phyloP scores from a whole-genome alignment of 176 grass and related monocot species.

The Canna indica region DNA sequence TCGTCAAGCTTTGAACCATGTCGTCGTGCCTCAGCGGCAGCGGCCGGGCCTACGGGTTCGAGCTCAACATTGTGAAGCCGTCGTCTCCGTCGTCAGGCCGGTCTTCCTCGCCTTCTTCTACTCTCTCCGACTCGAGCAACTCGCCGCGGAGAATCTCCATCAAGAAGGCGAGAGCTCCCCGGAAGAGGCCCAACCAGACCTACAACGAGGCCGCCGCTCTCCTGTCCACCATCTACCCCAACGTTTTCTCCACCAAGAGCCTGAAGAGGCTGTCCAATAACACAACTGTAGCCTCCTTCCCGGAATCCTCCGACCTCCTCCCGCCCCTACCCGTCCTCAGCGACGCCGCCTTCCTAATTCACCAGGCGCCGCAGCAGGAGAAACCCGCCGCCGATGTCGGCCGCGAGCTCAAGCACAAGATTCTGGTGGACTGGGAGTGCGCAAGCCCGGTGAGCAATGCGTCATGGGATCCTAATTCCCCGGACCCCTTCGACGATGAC shows the following conservation, averaged over 20 bases:
- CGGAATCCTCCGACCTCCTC: slow-evolving; percentile 5
- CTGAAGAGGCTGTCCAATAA: background rate
- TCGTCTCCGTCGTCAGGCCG: slow-evolving; percentile 1
- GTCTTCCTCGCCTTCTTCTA: slow-evolving; percentile 7
- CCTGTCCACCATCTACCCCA: slow-evolving; percentile 17
- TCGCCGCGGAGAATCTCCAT: slow-evolving; percentile 1
- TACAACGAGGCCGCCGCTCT: slow-evolving; percentile 19
- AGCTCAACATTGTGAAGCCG: slow-evolving; percentile 13
- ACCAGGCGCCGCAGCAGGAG: background rate
- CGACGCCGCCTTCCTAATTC: slow-evolving; percentile 12
- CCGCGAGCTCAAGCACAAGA: slow-evolving; percentile 2
- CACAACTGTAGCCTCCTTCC: background rate
- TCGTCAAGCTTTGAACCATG: background rate
- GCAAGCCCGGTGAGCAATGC: slow-evolving; percentile 10
- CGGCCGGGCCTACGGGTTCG: slow-evolving; percentile 10
- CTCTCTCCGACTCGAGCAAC: slow-evolving; percentile 13
- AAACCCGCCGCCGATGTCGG: background rate
- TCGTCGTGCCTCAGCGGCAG: slow-evolving; percentile 10
- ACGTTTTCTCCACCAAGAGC: slow-evolving; percentile 5
- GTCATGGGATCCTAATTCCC: slow-evolving; percentile 9
- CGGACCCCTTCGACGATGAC: slow-evolving; percentile 33
- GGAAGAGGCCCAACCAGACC: slow-evolving; percentile 13
- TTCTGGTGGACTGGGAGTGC: background rate
- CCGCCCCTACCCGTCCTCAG: slow-evolving; percentile 12
- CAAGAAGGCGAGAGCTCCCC: slow-evolving; percentile 12